A percentile compares a stretch with the other conserved stretches of the same genome.
Evolutionary conservation across 805 yeast species (phyloP).

Genomic region (Metschnikowia similis): DNA sequence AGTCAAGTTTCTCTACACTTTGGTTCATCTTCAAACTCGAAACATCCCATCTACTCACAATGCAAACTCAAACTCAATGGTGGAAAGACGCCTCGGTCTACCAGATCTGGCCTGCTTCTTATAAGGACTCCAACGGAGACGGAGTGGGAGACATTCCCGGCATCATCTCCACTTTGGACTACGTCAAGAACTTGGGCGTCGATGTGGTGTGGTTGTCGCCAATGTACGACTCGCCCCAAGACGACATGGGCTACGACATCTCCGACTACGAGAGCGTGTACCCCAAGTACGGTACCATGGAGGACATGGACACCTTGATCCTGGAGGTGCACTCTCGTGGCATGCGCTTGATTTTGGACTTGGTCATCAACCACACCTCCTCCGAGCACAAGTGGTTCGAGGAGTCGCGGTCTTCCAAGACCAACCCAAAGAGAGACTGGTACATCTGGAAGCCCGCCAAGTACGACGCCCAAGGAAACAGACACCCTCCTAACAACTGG

Average conservation of each 20-base stretch:
- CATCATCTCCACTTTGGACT: conserved; percentile 47
- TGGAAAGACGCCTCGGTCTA: conserved; percentile 56
- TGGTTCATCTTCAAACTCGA: too few species aligned
- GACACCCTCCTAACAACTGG: conserved; percentile 59
- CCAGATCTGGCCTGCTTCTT: conserved; percentile 61
- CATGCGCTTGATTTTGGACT: conserved; percentile 49
- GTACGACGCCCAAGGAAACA: conserved; percentile 44
- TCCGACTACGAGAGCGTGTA: conserved; percentile 50
- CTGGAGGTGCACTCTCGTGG: conserved; percentile 45
- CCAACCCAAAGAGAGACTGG: conserved; percentile 58
- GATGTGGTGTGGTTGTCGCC: conserved; percentile 58
- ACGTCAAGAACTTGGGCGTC: conserved; percentile 45
- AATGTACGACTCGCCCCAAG: conserved; percentile 54
- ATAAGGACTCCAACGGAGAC: conserved; percentile 55
- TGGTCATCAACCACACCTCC: conserved; percentile 58
- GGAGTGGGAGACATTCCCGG: conserved; percentile 59
- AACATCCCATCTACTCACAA: background rate
- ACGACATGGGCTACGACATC: conserved; percentile 63
- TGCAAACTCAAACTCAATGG: conserved; percentile 28
- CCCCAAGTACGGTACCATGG: conserved; percentile 50
- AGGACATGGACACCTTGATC: conserved; percentile 48
- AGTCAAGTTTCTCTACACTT: background rate
- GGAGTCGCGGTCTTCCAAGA: conserved; percentile 47
- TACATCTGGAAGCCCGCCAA: conserved; percentile 53
- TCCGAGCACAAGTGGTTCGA: conserved; percentile 55